phyloP scores from a whole-genome alignment of 768 basidiomycete species.

The Hygrophoropsis aurantiaca region DNA sequence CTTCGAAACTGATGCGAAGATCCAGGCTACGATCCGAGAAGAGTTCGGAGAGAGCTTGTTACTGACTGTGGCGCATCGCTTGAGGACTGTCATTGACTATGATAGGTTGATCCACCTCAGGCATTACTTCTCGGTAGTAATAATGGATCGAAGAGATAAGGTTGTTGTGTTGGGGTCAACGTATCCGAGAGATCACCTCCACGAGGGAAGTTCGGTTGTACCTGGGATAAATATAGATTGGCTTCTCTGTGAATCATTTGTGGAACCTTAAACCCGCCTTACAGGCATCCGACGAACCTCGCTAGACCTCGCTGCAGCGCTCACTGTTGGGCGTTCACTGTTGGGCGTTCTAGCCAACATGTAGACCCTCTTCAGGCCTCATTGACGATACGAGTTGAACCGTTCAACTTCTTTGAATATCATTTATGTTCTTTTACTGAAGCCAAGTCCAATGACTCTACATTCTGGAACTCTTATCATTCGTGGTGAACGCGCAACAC shows the following conservation, averaged over 20 bases:
- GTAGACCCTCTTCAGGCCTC: neutral
- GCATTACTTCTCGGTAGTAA: conserved; percentile 2
- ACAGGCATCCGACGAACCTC: neutral
- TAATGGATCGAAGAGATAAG: conserved; percentile 4
- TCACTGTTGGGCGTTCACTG: neutral
- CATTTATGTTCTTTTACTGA: neutral
- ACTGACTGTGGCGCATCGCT: conserved; percentile 73
- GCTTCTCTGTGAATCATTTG: neutral
- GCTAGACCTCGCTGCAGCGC: neutral
- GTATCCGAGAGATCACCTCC: conserved; percentile 1
- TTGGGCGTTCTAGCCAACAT: neutral
- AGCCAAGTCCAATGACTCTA: neutral
- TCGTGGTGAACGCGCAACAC: neutral
- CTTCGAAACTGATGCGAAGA: conserved; percentile 86
- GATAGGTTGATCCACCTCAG: conserved; percentile 70
- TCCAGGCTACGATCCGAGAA: conserved; percentile 83
- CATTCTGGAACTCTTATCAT: too few relatives aligned
- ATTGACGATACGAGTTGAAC: neutral
- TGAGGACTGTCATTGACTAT: conserved; percentile 80
- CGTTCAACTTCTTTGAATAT: neutral
- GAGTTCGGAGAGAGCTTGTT: conserved; percentile 78
- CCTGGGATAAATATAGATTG: neutral
- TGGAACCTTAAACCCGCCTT: neutral
- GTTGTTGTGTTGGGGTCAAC: conserved; percentile 2
- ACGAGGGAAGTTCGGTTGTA: too few relatives aligned